Evolutionary conservation across 257 asterid genomes (phyloP).

Genomic region (Echium plantagineum): DNA sequence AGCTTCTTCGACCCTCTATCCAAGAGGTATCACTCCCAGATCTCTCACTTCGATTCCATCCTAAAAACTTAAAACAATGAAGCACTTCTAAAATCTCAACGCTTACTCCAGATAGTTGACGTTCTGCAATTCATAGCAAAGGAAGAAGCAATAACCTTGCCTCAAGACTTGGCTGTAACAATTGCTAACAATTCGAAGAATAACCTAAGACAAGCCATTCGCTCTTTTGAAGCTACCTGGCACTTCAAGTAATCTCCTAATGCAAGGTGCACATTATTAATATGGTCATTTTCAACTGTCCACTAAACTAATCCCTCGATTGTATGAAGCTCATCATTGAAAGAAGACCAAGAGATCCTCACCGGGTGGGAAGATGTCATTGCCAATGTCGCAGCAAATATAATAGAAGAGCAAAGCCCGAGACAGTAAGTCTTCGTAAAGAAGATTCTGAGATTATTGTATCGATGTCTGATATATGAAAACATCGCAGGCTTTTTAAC

Average conservation of each 20-base stretch:
- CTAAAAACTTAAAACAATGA: background rate
- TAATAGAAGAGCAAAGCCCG: constrained; percentile 77
- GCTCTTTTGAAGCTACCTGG: constrained; percentile 88
- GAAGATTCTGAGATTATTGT: background rate
- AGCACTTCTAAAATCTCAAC: background rate
- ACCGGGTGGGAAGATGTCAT: constrained; percentile 86
- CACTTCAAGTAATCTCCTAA: constrained; percentile 33
- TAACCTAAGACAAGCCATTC: constrained; percentile 76
- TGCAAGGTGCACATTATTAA: constrained; percentile 1
- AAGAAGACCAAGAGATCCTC: constrained; percentile 53
- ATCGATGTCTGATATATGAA: constrained; percentile 8
- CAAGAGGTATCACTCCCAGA: constrained; percentile 40
- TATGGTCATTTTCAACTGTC: constrained; percentile 2
- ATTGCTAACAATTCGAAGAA: constrained; percentile 61
- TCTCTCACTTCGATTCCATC: background rate
- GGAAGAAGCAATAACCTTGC: constrained; percentile 45
- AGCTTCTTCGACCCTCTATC: constrained; percentile 63
- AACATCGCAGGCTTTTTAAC: constrained; percentile 41
- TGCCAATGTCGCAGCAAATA: constrained; percentile 51
- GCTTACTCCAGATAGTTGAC: constrained; percentile 37
- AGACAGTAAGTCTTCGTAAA: constrained; percentile 41
- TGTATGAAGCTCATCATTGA: constrained; percentile 33
- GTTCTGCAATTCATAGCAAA: constrained; percentile 62
- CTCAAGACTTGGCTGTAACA: constrained; percentile 38
- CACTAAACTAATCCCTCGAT: constrained; percentile 13